Percentiles rank a stretch among this genome's conserved stretches.
Evolutionary conservation across 805 yeast species (phyloP).

Genomic region (Nakazawaea siamensis): DNA sequence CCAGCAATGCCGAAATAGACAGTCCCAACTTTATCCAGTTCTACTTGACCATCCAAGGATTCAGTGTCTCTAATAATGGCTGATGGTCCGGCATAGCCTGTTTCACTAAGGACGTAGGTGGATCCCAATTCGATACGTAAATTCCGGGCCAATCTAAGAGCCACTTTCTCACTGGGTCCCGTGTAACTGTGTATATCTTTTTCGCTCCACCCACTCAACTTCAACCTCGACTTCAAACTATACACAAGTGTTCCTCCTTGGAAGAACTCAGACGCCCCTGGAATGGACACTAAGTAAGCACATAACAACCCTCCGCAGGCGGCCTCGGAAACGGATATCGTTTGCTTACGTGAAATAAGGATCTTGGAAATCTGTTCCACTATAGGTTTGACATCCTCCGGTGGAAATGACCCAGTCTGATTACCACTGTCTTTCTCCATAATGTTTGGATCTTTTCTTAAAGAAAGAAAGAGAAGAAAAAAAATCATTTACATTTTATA

Average conservation of each 20-base stretch:
- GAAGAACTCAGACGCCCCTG: constrained; percentile 79
- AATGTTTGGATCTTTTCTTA: neutral
- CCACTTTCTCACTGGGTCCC: constrained; percentile 77
- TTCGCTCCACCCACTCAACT: constrained; percentile 71
- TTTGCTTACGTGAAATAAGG: constrained; percentile 44
- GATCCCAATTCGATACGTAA: constrained; percentile 75
- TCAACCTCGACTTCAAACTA: constrained; percentile 65
- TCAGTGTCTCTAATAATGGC: constrained; percentile 29
- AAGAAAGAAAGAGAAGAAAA: constrained; percentile 1
- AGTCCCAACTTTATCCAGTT: constrained; percentile 43
- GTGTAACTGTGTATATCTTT: constrained; percentile 65
- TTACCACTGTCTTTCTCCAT: too few relatives aligned
- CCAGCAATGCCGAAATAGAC: constrained; percentile 69
- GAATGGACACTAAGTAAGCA: constrained; percentile 71
- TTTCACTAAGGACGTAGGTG: constrained; percentile 74
- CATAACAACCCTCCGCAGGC: constrained; percentile 87
- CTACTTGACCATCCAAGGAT: constrained; percentile 1
- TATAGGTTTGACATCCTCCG: constrained; percentile 38
- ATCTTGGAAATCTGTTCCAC: constrained; percentile 52
- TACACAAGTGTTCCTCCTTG: constrained; percentile 81
- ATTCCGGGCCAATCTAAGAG: constrained; percentile 68
- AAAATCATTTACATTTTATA: too few relatives aligned
- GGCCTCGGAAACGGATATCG: constrained; percentile 77
- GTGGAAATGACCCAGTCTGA: constrained; percentile 51
- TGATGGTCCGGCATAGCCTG: constrained; percentile 83